A percentile compares a stretch with the other conserved stretches of the same genome.
These are phyloP conservation scores for Eimeria necatrix DNA, from an alignment of 169 alveolate species.

Conservation along the genomic window DNA sequence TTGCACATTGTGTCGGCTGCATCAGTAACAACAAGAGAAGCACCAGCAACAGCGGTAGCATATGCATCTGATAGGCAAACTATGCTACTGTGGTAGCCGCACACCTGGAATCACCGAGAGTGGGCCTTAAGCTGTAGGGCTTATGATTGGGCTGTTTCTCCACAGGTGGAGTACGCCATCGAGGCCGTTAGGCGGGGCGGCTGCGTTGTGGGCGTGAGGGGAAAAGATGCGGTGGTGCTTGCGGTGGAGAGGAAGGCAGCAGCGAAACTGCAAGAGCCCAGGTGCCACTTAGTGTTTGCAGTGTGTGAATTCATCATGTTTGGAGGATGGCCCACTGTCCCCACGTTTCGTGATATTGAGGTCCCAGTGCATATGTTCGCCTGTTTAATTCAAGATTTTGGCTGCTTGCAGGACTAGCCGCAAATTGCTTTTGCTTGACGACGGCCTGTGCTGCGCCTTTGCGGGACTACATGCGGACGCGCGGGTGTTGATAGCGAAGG, in stretches of 20 bases:
- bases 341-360: no score
- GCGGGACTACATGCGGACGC: conserved; percentile 99
- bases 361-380: neutral
- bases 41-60: neutral
- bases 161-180: conserved; percentile 98
- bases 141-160: neutral
- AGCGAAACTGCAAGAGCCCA: conserved; percentile 97
- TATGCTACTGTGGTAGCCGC: neutral
- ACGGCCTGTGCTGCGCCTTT: conserved; percentile 96
- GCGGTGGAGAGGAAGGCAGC: conserved; percentile 99
- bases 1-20: neutral
- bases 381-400: no score
- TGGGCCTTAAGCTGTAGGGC: neutral
- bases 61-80: neutral
- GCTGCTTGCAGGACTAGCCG: conserved; percentile 88
- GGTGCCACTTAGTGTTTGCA: neutral
- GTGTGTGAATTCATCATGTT: neutral
- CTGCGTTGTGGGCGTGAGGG: conserved; percentile 98
- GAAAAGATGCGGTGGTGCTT: conserved; percentile 96
- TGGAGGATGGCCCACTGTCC: neutral
- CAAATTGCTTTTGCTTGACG: conserved; percentile 96
- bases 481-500: conserved; percentile 97
- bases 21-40: neutral
- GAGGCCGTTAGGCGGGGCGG: conserved; percentile 99
- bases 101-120: neutral